Conservation (phyloP, 148 eudicot species). For the Cornus suecica region DNA sequence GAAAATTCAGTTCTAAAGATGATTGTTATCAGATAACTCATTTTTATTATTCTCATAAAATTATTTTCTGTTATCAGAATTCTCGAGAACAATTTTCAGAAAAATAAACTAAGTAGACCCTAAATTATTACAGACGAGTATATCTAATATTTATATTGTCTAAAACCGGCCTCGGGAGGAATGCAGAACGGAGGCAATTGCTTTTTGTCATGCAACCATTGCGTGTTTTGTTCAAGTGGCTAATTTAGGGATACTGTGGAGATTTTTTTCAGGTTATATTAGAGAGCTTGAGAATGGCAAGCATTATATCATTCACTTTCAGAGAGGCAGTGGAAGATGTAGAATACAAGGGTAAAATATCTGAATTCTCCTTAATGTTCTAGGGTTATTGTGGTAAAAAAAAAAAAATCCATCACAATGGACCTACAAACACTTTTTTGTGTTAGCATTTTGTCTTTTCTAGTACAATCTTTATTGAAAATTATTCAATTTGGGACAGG, state of each 20-base stretch:
- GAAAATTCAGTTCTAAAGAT: too few species aligned
- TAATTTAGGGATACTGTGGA: not conserved
- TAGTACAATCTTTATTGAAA: slow-evolving; percentile 1
- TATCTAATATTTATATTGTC: too few species aligned
- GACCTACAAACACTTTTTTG: not conserved
- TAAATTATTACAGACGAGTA: too few species aligned
- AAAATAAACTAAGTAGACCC: too few species aligned
- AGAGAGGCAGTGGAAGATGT: slow-evolving; percentile 59
- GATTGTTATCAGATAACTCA: too few species aligned
- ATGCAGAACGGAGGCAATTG: too few species aligned
- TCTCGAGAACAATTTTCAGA: too few species aligned
- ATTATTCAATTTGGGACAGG: slow-evolving; percentile 31
- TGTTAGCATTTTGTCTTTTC: not conserved
- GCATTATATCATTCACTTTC: slow-evolving; percentile 57
- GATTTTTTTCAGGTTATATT: slow-evolving; percentile 39
- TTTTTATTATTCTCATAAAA: too few species aligned
- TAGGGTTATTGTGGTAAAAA: not conserved
- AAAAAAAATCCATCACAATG: not conserved
- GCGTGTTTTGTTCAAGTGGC: not conserved
- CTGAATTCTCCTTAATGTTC: too few species aligned
- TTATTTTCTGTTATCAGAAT: too few species aligned
- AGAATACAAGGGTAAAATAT: slow-evolving; percentile 44
- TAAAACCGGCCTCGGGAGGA: too few species aligned
- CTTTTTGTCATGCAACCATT: not conserved
- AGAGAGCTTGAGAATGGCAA: slow-evolving; percentile 59